phyloP scores from a whole-genome alignment of 208 protist species.

The Crithidia bombi region DNA sequence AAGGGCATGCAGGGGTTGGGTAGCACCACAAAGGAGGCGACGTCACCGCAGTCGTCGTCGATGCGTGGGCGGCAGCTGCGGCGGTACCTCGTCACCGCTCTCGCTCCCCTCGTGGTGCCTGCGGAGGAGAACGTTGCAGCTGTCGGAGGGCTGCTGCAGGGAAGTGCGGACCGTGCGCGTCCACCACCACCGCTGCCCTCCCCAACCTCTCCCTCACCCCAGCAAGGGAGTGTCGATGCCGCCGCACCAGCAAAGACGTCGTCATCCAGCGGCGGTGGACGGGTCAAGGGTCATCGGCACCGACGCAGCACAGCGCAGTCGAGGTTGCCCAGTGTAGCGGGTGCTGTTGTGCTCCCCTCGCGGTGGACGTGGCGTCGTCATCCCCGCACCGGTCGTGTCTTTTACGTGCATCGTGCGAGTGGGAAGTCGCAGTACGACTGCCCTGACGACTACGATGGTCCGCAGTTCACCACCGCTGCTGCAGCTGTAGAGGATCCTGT shows the following conservation, averaged over 20 bases:
- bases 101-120: conserved; percentile 11
- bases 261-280: too few relatives aligned
- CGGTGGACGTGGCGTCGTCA: conserved; percentile 57
- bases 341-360: background rate
- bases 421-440: conserved; percentile 55
- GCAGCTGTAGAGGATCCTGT: background rate
- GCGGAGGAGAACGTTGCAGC: background rate
- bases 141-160: background rate
- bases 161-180: background rate
- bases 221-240: background rate
- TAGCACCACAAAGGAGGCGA: background rate
- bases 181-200: background rate
- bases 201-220: background rate
- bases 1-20: background rate
- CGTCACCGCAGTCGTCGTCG: background rate
- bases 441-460: conserved; percentile 61
- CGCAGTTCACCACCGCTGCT: background rate
- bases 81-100: conserved; percentile 12
- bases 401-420: conserved; percentile 50
- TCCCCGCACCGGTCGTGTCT: conserved; percentile 45
- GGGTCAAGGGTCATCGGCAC: background rate
- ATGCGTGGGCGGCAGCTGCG: conserved; percentile 18
- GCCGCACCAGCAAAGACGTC: too few relatives aligned
- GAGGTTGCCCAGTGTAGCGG: background rate
- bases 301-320: background rate